These are phyloP conservation scores for Zygoascus flipseniorum DNA, from an alignment of 805 yeast genomes.

Conservation along the genomic window DNA sequence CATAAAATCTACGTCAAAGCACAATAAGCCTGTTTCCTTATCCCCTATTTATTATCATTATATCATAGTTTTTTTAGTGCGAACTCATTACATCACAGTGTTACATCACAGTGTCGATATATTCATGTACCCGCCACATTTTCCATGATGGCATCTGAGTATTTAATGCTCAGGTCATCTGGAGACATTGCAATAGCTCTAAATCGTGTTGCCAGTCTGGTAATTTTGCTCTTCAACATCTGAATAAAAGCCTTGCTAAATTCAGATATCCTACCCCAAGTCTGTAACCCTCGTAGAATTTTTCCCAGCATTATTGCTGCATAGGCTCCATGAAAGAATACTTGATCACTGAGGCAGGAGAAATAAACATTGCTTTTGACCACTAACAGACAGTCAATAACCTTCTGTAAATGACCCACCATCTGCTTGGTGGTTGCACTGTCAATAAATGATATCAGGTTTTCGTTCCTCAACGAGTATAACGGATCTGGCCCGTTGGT, in stretches of 20 bases:
- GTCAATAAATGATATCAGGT: constrained; percentile 10
- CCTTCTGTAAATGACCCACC: constrained; percentile 35
- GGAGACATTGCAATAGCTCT: constrained; percentile 6
- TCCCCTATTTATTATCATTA: background rate
- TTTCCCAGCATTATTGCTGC: constrained; percentile 16
- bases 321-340: constrained; percentile 38
- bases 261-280: background rate
- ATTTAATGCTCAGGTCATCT: constrained; percentile 13
- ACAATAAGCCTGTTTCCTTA: background rate
- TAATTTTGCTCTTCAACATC: background rate
- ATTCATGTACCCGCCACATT: background rate
- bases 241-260: background rate
- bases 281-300: constrained; percentile 1
- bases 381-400: constrained; percentile 34
- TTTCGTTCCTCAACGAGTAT: constrained; percentile 5
- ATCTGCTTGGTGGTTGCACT: constrained; percentile 27
- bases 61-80: background rate
- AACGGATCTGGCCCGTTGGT: background rate
- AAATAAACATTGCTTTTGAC: constrained; percentile 48
- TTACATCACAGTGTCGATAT: background rate
- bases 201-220: constrained; percentile 7
- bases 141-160: constrained; percentile 10
- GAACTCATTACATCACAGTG: background rate
- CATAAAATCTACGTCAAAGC: constrained; percentile 16
- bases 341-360: constrained; percentile 63